Evolutionary conservation across 2,329 filamentous ascomycete genomes (phyloP), one percentile per base, ranked within the genome.

Genomic region (Curvularia lunata): DNA sequence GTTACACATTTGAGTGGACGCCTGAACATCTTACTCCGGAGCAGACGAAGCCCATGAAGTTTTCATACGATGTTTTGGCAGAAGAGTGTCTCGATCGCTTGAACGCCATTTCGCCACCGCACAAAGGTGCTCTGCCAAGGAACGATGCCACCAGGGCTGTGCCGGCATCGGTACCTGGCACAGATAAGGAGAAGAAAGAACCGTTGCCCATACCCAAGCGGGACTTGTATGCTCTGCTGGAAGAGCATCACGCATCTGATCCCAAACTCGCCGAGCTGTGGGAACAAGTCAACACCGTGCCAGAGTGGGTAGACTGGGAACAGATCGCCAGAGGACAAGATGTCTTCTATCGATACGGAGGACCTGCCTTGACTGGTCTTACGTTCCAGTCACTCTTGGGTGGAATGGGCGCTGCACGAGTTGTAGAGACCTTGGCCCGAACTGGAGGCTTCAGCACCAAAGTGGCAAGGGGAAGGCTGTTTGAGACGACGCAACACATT

Each of bases 241-340:
- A 80, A 65, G 81, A 88, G 5, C 81, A 92, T 71, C 79, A 82
- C 9, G 71, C 77, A 2, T 78, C 81, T 5, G 84, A 93, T 65
- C 78, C 83, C 23, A 83, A 84, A 38, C 77, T 88, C 21, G 67
- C 73, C 7, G 66, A 83, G 52, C 77, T 94, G 8, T 93, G 90
- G 90, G 72, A 76, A 0, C 81, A 92, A 68, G 81, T 90, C 54
- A 88, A 86, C 56, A 86, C 83, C 0, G 76, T 91, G 4, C 91
- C 90, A 0, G 80, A 84, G 0, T 93, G 90, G 89, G 90, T 93
- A 2, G 86, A 92, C 71, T 93, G 89, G 90, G 83, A 84, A 1
- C 89, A 92, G 70, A 88, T 94, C 54, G 80, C 83, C 58, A 82
- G 90, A 67, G 91, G 90, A 0, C 90, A 94, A 71, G 85, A 90